Base-by-base conservation (phyloP, 345 rosid genomes). In the Zanthoxylum bungeanum region DNA sequence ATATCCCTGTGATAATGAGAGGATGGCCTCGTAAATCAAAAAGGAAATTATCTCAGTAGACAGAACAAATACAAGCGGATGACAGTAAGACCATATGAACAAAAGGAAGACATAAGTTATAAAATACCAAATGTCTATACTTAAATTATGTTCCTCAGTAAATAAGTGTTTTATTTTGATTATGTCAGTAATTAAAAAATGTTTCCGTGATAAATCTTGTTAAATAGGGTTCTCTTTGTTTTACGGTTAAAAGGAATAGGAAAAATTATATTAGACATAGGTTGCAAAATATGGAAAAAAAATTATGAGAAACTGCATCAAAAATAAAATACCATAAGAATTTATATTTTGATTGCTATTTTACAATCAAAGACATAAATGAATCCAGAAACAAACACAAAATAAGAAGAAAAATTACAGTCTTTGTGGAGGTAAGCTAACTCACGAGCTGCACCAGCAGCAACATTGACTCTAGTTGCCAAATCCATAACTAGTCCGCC, bases 391-490 rank as follows among this genome's bases (percentile, higher is more conserved):
- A 72, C 49, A 44, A 44, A 44, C 49, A 46, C 24, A n/a, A n/a
- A 64, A 78, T 46, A 55, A 42, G 27, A 60, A 78, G 78, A 11
- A 61, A 79, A 69, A 60, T 85, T 92, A 95, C 99, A 95, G 78
- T 95, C 99, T 88, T 95, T 98, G 65, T 95, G 99, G 30, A 95
- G 88, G 74, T 95, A 95, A 36, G 99, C 98, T 56, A 95, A 85
- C 80, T 98, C 99, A 58, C 92, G 98, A 74, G 99, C 99, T 73
- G 99, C 97, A 64, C 98, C 99, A 76, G 92, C 93, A 77, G 98
- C 97, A 59, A 91, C 90, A 79, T 76, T 91, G 49, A 92, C 91
- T 73, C 98, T 85, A 17, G 78, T 83, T 33, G 75, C 89, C 99
- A 97, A 95, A 68, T 91, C 90, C 97, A 95, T 84, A 62, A 89